Base-by-base conservation (phyloP, 225 moss, liverwort and hornwort species). In the Bryum argenteum region DNA sequence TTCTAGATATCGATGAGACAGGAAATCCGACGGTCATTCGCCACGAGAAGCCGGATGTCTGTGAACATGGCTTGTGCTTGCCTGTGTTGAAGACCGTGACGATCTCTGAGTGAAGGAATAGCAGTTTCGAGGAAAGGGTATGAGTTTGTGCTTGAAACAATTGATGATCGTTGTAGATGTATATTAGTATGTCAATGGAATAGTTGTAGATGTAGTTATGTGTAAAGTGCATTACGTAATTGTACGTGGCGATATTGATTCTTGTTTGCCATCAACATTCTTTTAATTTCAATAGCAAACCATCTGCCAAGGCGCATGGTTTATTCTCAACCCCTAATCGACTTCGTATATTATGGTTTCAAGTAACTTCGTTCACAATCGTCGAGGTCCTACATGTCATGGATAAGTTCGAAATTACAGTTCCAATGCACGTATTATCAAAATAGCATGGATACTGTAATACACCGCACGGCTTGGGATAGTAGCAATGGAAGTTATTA, bases 21-120 rank as follows among this genome's bases (percentile, higher is more conserved):
- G 96, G 96, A 11, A 96, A 91, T 52, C 90, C 93, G 17, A 82
- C 73, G 22, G 96, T 96, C 19, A 14, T 87, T 58, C 96, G 91
- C 14, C 93, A 91, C 42, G 86, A 74, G 66, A 96, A 87, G 60
- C 96, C 96, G n/a, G 91, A 96, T 61, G 84, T 86, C 39, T 93
- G 96, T 58, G 83, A 91, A n/a, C 91, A 90, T 56, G 91, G 93
- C 33, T 84, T 96, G 40, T 96, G 96, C 81, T 51, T 96, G 71
- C 88, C 91, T 55, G 83, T 91, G 51, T 65, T 95, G 65, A 91
- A 88, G 75, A 89, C 93, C 41, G 72, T 88, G 59, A 72, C 84
- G 1, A 71, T 84, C 45, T 80, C 77, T 24, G 86, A 83, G 59
- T 86, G 47, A 73, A 75, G 13, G 41, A 56, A 12, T 52, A 17